phyloP scores from a whole-genome alignment of 1,139 yeast genomes.

The Arxiozyma heterogenica region DNA sequence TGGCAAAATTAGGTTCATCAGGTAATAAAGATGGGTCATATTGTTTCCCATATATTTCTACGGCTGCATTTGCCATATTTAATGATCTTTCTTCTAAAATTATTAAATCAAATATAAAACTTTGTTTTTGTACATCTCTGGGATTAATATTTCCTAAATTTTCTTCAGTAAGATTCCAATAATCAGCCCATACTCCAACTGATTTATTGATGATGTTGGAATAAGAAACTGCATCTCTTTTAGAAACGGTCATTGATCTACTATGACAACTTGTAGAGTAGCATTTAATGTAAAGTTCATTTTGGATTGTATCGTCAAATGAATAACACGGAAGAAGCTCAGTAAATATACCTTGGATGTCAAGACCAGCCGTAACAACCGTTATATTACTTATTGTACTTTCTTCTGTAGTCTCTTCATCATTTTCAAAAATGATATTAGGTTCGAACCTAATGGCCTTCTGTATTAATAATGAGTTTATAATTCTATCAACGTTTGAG shows the following conservation, averaged over 20 bases:
- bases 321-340: conserved; percentile 34
- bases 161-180: conserved; percentile 57
- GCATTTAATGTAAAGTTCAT: conserved; percentile 7
- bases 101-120: conserved; percentile 67
- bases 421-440: background rate
- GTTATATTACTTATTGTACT: conserved; percentile 19
- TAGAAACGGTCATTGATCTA: conserved; percentile 22
- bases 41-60: conserved; percentile 46
- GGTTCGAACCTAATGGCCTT: conserved; percentile 38
- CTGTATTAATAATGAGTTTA: conserved; percentile 38
- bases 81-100: conserved; percentile 69
- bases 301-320: conserved; percentile 6
- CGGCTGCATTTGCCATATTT: conserved; percentile 57
- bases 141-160: conserved; percentile 49
- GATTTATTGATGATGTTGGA: conserved; percentile 31
- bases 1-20: conserved; percentile 46
- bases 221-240: conserved; percentile 22
- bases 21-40: conserved; percentile 38
- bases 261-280: conserved; percentile 26
- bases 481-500: conserved; percentile 37
- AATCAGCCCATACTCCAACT: conserved; percentile 60
- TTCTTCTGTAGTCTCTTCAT: background rate
- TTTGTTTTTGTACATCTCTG: conserved; percentile 55
- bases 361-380: conserved; percentile 27
- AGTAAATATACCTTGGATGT: conserved; percentile 39